These are phyloP conservation scores for Cadophora luteo-olivacea DNA, from an alignment of 2,329 filamentous ascomycete genomes.

Conservation along the genomic window DNA sequence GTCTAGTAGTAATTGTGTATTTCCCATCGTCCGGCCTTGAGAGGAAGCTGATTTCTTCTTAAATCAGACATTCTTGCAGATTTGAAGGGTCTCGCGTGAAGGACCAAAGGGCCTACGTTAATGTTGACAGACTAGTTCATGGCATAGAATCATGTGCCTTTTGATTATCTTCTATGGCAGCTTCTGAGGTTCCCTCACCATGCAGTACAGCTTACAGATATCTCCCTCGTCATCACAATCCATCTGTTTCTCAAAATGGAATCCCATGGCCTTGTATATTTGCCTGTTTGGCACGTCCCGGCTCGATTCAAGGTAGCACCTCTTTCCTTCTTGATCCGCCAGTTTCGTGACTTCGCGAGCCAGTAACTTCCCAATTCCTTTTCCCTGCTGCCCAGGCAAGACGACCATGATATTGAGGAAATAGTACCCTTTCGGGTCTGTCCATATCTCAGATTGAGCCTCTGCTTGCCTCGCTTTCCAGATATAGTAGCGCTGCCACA, in stretches of 20 bases:
- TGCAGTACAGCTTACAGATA: constrained; percentile 57
- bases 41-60: not conserved
- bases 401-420: constrained; percentile 81
- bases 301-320: constrained; percentile 75
- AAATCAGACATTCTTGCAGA: not conserved
- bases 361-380: constrained; percentile 68
- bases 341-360: constrained; percentile 67
- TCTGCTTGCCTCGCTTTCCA: constrained; percentile 72
- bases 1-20: not conserved
- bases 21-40: not conserved
- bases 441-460: constrained; percentile 69
- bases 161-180: constrained; percentile 18
- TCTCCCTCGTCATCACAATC: constrained; percentile 68
- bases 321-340: constrained; percentile 68
- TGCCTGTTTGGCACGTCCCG: constrained; percentile 71
- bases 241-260: constrained; percentile 68
- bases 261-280: constrained; percentile 75
- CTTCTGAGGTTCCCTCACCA: constrained; percentile 51
- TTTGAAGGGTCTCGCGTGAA: not conserved
- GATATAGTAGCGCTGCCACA: constrained; percentile 66
- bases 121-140: not conserved
- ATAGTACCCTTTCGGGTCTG: constrained; percentile 71
- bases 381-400: constrained; percentile 67
- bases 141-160: not conserved
- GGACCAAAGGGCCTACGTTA: not conserved